Evolutionary conservation across 352 stramenopile genomes (phyloP), one percentile per base, ranked within the genome.

Genomic region (Pythium scleroteichum): DNA sequence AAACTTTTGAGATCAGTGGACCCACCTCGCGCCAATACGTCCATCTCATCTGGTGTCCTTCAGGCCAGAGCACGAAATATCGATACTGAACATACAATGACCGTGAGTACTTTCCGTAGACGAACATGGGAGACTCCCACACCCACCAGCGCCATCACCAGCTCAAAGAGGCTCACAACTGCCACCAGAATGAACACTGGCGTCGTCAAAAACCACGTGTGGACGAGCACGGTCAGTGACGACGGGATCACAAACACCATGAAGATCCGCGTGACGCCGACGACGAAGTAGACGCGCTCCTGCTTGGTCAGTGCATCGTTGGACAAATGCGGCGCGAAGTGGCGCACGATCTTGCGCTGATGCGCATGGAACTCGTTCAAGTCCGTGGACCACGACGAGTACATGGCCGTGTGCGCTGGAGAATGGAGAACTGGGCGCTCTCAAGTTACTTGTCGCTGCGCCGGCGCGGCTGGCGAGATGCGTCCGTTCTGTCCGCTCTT

Each of bases 1-100:
- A 9, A 46, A 44, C 16, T 32, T 22, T 38, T 14, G 20, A 4
- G 7, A 17, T 27, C 24, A 38, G 16, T 14, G 8, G 20, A 20
- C 14, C 4, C 24, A 92, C 83, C 76, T 93, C 73, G 16, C 63
- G 71, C 83, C 81, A 93, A 63, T 91, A 93, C 48, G 59, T 72
- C 81, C 77, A 86, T 53, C 81, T 76, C 72, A 83, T 87, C 3
- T 61, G 57, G 33, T 82, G 59, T 33, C 83, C 83, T 76, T 93
- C 83, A 8, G 83, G 83, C 81, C 81, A 91, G 16, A 89, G 40
- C n/a, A 90, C 58, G 14, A 66, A 77, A 65, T 80, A 88, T 4
- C 83, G 81, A 61, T 93, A 80, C 83, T 93, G 53, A 38, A 22
- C 23, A 41, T 19, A 7, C 14, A 49, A 27, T 26, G n/a, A 19